Evolutionary conservation across 768 basidiomycete species (phyloP), one percentile per base, ranked within the genome.

Genomic region (Mycena crocata): DNA sequence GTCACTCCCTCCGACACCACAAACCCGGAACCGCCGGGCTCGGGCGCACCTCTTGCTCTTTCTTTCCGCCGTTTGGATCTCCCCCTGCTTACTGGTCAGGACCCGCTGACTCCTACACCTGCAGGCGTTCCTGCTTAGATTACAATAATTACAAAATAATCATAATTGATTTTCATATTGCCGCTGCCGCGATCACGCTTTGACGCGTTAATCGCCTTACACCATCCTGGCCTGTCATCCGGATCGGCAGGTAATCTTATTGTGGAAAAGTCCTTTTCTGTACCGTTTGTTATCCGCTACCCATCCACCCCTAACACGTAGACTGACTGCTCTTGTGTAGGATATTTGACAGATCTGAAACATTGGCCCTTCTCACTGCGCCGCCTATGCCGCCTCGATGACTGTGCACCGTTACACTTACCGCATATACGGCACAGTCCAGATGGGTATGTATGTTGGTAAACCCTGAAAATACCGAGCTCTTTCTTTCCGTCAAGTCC

Each of bases 1-100:
- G 45, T 76, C n/a, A 90, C 89, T 1, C 89, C 89, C 0, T 76
- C 80, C 28, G 82, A 79, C 1, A 88, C 87, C 2, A 82, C 82
- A 60, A 89, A 89, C 60, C 89, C 89, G 5, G 86, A 89, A 63
- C 87, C 87, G 3, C 89, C 87, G 10, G 77, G 81, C 13, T 82
- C 76, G 42, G 77, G 83, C 23, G 89, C 88, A 14, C 89, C 88
- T 9, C 75, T 84, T 1, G 54, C 66, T 24, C 37, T 64, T 49
- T 65, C 66, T 23, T 49, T 65, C 12, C 54, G 54, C 12, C 49
- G 62, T 10, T 26, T 59, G 10, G 63, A 78, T 17, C 78, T 79
- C 37, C 79, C 79, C 2, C 49, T 77, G 37, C 72, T 81, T 19
- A 79, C 77, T 10, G 78, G 81, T 3, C 73, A 73, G 31, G 75